A percentile compares a stretch with the other conserved stretches of the same genome.
phyloP scores from a whole-genome alignment of 1,284 basidiomycete species.

The Rhodotorula sp. region DNA sequence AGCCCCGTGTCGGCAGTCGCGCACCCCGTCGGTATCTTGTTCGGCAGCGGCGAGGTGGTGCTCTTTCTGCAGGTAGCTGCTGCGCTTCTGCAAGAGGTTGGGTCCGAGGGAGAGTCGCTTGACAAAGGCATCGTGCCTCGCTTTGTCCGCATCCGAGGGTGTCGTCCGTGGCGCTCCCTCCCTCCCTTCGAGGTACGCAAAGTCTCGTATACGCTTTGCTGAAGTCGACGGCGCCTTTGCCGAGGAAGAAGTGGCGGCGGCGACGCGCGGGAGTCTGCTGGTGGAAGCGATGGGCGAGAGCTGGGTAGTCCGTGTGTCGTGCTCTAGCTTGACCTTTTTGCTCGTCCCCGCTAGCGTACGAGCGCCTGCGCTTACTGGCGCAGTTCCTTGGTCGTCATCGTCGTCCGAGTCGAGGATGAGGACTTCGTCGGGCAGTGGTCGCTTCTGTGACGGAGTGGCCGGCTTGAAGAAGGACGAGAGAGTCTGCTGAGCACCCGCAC shows the following conservation, averaged over 20 bases:
- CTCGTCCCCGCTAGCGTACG: background rate
- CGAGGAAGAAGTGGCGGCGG: background rate
- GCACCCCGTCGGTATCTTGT: background rate
- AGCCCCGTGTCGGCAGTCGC: background rate
- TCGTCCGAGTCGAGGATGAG: slow-evolving; percentile 22
- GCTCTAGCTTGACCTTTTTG: slow-evolving; percentile 15
- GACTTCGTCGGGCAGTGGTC: background rate
- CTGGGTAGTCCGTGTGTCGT: background rate
- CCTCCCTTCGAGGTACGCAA: slow-evolving; percentile 11
- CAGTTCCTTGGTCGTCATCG: slow-evolving; percentile 14
- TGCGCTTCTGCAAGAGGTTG: slow-evolving; percentile 10
- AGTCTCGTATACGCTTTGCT: slow-evolving; percentile 2
- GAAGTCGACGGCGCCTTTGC: background rate
- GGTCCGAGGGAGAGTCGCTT: slow-evolving; percentile 18
- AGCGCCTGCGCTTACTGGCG: background rate
- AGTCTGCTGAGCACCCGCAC: background rate
- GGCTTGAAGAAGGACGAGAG: slow-evolving; percentile 32
- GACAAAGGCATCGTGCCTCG: slow-evolving; percentile 19
- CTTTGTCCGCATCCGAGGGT: background rate
- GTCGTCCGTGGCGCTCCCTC: background rate
- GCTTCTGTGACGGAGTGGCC: background rate
- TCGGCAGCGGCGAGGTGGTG: slow-evolving; percentile 22
- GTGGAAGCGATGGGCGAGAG: slow-evolving; percentile 4
- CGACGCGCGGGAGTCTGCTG: background rate
- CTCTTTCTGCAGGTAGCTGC: slow-evolving; percentile 30